Conservation (phyloP, 192 early-diverging fungal genomes). For the Gryganskiella cystojenkinii region DNA sequence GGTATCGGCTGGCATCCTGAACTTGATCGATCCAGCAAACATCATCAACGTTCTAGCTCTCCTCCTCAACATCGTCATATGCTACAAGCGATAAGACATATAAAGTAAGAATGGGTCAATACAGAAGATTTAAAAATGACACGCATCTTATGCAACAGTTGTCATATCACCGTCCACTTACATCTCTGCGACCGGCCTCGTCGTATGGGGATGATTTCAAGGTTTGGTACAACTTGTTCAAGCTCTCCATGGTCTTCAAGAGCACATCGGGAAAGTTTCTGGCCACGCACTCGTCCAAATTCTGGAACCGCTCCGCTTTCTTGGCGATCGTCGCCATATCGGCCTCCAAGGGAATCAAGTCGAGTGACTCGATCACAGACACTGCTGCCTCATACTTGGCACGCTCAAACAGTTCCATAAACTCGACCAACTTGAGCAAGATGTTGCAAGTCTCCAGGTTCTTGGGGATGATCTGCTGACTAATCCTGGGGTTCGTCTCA, state of each 20-base stretch:
- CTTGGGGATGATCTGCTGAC: slow-evolving; percentile 31
- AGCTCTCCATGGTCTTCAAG: slow-evolving; percentile 74
- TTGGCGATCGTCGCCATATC: slow-evolving; percentile 69
- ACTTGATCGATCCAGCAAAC: slow-evolving; percentile 88
- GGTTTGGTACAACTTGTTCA: slow-evolving; percentile 68
- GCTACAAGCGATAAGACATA: slow-evolving; percentile 26
- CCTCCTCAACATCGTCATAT: slow-evolving; percentile 64
- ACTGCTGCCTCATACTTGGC: slow-evolving; percentile 71
- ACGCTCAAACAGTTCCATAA: slow-evolving; percentile 62
- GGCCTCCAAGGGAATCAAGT: slow-evolving; percentile 71
- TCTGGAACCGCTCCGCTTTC: slow-evolving; percentile 73
- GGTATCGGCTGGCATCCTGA: slow-evolving; percentile 85
- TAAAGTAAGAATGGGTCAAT: not conserved
- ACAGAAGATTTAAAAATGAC: not conserved
- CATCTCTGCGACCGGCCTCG: slow-evolving; percentile 41
- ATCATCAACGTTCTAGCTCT: slow-evolving; percentile 78
- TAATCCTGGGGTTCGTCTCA: slow-evolving; percentile 25
- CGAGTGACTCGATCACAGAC: slow-evolving; percentile 61
- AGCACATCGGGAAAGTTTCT: slow-evolving; percentile 83
- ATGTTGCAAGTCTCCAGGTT: slow-evolving; percentile 64
- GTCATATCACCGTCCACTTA: too few relatives aligned
- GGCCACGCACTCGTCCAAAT: slow-evolving; percentile 73
- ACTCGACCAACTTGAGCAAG: slow-evolving; percentile 70
- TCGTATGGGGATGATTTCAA: slow-evolving; percentile 65
- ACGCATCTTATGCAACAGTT: too few relatives aligned